These are phyloP conservation scores for Nitzschia sp. DNA, from an alignment of 108 stramenopile genomes.

Conservation along the genomic window DNA sequence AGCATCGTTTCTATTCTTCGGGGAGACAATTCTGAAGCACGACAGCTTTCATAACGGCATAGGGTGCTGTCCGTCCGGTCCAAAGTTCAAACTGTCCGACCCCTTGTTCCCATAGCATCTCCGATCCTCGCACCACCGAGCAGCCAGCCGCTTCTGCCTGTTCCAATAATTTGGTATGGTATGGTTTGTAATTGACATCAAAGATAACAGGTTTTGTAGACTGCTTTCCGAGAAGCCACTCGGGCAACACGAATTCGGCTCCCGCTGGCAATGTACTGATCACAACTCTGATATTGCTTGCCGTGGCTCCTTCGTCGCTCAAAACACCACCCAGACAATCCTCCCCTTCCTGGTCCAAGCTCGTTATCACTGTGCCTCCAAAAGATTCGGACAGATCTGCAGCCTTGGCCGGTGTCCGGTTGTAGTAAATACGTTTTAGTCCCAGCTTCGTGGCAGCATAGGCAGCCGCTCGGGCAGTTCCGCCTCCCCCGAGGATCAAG, in stretches of 20 bases:
- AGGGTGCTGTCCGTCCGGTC: slow-evolving; percentile 88
- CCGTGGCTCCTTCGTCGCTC: slow-evolving; percentile 8
- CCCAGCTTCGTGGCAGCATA: slow-evolving; percentile 84
- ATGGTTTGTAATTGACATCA: slow-evolving; percentile 98
- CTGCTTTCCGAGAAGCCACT: slow-evolving; percentile 56
- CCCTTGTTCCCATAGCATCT: slow-evolving; percentile 98
- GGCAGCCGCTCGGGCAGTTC: slow-evolving; percentile 96
- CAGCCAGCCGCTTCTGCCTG: slow-evolving; percentile 86
- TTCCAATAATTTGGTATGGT: slow-evolving; percentile 79
- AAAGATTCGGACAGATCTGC: slow-evolving; percentile 85
- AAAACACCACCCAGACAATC: slow-evolving; percentile 38
- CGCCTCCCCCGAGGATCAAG: slow-evolving; percentile 95
- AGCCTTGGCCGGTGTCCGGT: slow-evolving; percentile 92
- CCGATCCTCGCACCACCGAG: slow-evolving; percentile 90
- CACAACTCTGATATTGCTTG: slow-evolving; percentile 62
- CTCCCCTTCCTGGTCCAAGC: slow-evolving; percentile 50
- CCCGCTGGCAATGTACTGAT: slow-evolving; percentile 94
- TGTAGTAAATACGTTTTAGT: slow-evolving; percentile 87
- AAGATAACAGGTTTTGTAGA: slow-evolving; percentile 59
- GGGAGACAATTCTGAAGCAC: slow-evolving; percentile 86
- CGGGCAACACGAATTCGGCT: slow-evolving; percentile 87
- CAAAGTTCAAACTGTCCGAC: slow-evolving; percentile 96
- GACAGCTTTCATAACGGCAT: slow-evolving; percentile 83
- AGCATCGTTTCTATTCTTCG: slow-evolving; percentile 9
- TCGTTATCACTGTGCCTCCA: slow-evolving; percentile 78